A percentile compares a stretch with the other conserved stretches of the same genome.
Conservation (phyloP, 225 moss, liverwort and hornwort genomes). For the Polytrichum formosum region DNA sequence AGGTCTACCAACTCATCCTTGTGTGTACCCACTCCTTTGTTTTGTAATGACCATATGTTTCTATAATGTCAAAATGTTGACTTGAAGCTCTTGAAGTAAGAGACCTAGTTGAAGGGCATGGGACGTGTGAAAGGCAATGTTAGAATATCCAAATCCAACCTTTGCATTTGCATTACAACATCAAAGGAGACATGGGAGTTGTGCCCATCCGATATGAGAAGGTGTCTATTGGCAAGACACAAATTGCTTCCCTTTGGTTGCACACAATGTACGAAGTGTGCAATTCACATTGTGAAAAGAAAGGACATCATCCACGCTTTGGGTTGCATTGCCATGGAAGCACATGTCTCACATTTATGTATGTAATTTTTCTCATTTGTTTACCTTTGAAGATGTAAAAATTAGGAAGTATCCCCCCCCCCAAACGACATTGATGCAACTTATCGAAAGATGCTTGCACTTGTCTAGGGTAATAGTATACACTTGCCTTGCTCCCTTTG, state of each 20-base stretch:
- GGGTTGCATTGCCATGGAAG: background rate
- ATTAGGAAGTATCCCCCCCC: background rate
- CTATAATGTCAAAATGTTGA: background rate
- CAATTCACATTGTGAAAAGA: background rate
- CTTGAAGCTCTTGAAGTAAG: constrained; percentile 3
- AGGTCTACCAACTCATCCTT: background rate
- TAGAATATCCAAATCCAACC: background rate
- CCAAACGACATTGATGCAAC: no score
- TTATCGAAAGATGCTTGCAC: no score
- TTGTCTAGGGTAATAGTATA: no score
- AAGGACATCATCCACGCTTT: constrained; percentile 1
- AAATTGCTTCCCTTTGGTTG: background rate
- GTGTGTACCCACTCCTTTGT: no score
- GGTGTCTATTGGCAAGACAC: background rate
- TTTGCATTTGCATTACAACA: background rate
- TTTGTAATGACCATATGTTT: background rate
- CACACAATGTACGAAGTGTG: background rate
- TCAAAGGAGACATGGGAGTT: background rate
- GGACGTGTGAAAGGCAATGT: background rate
- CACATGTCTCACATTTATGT: background rate
- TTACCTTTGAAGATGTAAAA: constrained; percentile 8
- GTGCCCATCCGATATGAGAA: constrained; percentile 1
- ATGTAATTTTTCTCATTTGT: background rate
- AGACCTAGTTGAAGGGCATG: background rate
- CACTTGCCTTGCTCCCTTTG: no score